Conservation (phyloP, 768 basidiomycete species). For the Rhodosporidiobolus sp. region DNA sequence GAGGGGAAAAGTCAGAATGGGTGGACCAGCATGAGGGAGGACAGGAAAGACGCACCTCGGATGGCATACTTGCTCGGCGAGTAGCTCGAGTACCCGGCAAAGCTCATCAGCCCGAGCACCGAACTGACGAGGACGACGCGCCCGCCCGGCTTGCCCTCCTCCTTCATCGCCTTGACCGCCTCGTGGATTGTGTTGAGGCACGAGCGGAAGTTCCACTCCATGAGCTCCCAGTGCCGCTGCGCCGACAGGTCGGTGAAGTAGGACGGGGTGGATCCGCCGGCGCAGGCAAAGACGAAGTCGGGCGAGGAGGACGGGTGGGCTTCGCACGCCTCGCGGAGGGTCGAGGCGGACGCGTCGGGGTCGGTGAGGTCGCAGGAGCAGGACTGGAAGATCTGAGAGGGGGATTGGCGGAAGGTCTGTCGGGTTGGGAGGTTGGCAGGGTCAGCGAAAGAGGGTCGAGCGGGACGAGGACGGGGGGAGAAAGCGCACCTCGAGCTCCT, state of each 20-base stretch:
- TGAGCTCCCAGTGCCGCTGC: constrained; percentile 59
- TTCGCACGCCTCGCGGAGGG: constrained; percentile 61
- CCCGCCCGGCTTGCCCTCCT: constrained; percentile 61
- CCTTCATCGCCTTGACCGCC: constrained; percentile 64
- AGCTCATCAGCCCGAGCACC: constrained; percentile 67
- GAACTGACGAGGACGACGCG: constrained; percentile 70
- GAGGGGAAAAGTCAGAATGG: neutral
- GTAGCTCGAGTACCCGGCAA: constrained; percentile 76
- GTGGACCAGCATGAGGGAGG: neutral
- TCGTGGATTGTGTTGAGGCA: constrained; percentile 62
- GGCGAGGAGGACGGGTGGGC: constrained; percentile 60
- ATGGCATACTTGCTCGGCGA: constrained; percentile 81
- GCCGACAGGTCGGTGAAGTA: constrained; percentile 71
- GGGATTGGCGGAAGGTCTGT: constrained; percentile 58
- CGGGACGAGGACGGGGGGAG: neutral
- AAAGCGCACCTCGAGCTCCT: constrained; percentile 61
- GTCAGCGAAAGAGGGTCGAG: neutral
- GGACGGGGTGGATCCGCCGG: constrained; percentile 63
- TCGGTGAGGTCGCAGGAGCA: constrained; percentile 67
- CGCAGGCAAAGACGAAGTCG: constrained; percentile 75
- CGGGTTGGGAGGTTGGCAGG: neutral
- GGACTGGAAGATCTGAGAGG: constrained; percentile 61
- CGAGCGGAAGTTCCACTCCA: constrained; percentile 60
- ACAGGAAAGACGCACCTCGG: constrained; percentile 57
- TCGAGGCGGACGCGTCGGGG: constrained; percentile 58